These are phyloP conservation scores for Capsella bursapastoris DNA, from an alignment of 345 rosid genomes.

Conservation along the genomic window DNA sequence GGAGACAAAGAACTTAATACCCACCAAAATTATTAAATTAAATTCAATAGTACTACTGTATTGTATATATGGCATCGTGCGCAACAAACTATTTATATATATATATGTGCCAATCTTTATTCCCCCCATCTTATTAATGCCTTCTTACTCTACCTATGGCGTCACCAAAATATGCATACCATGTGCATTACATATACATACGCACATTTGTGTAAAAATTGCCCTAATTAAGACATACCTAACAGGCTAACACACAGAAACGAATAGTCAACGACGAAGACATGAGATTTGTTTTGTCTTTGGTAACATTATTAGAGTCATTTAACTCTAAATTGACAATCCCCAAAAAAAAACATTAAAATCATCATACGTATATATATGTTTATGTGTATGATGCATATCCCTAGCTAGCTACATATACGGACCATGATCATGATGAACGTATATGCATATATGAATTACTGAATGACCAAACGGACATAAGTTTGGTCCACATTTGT, in stretches of 20 bases:
- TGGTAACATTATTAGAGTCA: slow-evolving; percentile 18
- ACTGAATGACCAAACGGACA: slow-evolving; percentile 14
- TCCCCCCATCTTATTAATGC: slow-evolving; percentile 41
- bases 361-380: background rate
- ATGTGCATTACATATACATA: slow-evolving; percentile 25
- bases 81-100: slow-evolving; percentile 30
- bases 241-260: background rate
- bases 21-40: slow-evolving; percentile 34
- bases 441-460: background rate
- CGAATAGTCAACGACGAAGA: slow-evolving; percentile 36
- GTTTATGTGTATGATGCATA: slow-evolving; percentile 14
- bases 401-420: slow-evolving; percentile 14
- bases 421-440: slow-evolving; percentile 10
- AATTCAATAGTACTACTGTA: background rate
- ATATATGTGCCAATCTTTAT: slow-evolving; percentile 25
- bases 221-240: slow-evolving; percentile 1
- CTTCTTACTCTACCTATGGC: slow-evolving; percentile 54
- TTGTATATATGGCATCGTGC: slow-evolving; percentile 42
- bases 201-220: slow-evolving; percentile 3
- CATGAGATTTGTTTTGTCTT: slow-evolving; percentile 37
- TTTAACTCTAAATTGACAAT: slow-evolving; percentile 17
- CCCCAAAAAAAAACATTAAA: slow-evolving; percentile 27
- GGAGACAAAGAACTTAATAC: slow-evolving; percentile 48
- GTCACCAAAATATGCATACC: slow-evolving; percentile 45
- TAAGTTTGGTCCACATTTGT: slow-evolving; percentile 33